Conservation (phyloP, 331 rosid genomes). For the Quercus phellos region DNA sequence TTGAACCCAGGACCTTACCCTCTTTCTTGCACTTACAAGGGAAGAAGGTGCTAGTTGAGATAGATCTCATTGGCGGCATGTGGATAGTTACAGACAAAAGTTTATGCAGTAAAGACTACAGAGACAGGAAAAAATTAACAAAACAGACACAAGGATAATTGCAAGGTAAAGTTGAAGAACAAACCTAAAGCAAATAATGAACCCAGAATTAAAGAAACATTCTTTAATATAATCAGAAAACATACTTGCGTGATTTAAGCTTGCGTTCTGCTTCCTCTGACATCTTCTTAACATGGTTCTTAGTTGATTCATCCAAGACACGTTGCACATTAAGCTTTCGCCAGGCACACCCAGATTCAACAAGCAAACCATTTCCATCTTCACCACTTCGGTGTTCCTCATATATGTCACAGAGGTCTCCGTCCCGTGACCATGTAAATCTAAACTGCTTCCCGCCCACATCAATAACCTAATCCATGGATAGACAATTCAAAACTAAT, state of each 20-base stretch:
- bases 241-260: conserved; percentile 76
- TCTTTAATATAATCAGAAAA: neutral
- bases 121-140: neutral
- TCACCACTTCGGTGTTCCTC: conserved; percentile 81
- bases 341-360: conserved; percentile 94
- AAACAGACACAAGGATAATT: neutral
- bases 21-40: too few species aligned
- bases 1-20: too few species aligned
- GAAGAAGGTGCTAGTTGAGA: too few species aligned
- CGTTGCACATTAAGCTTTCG: conserved; percentile 91
- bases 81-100: conserved; percentile 1
- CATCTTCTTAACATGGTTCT: conserved; percentile 71
- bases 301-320: conserved; percentile 76
- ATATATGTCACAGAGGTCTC: conserved; percentile 81
- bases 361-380: conserved; percentile 73
- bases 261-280: conserved; percentile 87
- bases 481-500: conserved; percentile 15
- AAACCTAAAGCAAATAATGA: neutral
- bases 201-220: neutral
- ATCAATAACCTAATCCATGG: conserved; percentile 67
- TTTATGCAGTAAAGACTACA: conserved; percentile 6
- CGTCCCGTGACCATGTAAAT: conserved; percentile 86
- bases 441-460: conserved; percentile 88
- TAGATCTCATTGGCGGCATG: neutral
- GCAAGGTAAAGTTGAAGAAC: neutral